Evolutionary conservation across 441 rosid species (phyloP), one percentile per base, ranked within the genome.

Genomic region (Lepidium campestre): DNA sequence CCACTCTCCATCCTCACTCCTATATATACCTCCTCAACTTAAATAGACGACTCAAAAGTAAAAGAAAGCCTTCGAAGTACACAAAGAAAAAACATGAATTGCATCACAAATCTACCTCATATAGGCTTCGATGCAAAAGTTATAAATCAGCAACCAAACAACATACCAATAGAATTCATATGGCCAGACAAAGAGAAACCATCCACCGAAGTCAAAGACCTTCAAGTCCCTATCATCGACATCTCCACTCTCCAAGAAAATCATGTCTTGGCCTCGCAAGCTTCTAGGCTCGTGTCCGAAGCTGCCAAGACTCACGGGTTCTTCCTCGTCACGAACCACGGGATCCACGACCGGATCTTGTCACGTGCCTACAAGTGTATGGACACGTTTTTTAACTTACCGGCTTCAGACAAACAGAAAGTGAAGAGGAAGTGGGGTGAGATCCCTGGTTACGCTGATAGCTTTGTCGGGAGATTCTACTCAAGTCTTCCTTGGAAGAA

Each of bases 401-500:
- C 65, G 13, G 70, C 75, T 13, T 42, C 49, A 1, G 76, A 72
- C 70, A 85, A 82, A 65, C 75, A 76, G 49, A 85, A 59, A 53
- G 85, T 79, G 7, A 73, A 82, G 42, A 69, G 85, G 32, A 75
- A 71, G 32, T 3, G 68, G n/a, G 89, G 89, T 1, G 81, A 82
- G 18, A 47, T 35, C 54, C 74, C 77, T 10, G 87, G 89, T 19
- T 85, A 85, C n/a, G 75, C 85, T 8, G 78, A 81, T 62, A 82
- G 87, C 60, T 85, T 80, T 56, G 72, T 77, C 5, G 82, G 85
- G 4, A 78, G 89, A 72, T 85, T 77, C 65, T 57, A 76, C 37
- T 76, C 81, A 13, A 79, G 79, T 65, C 78, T 85, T 55, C 85
- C 89, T 0, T 85, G 87, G 89, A 85, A 85, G 47, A 86, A 85